phyloP scores from a whole-genome alignment of 179 eudicot species.

The Carnegiea gigantea region DNA sequence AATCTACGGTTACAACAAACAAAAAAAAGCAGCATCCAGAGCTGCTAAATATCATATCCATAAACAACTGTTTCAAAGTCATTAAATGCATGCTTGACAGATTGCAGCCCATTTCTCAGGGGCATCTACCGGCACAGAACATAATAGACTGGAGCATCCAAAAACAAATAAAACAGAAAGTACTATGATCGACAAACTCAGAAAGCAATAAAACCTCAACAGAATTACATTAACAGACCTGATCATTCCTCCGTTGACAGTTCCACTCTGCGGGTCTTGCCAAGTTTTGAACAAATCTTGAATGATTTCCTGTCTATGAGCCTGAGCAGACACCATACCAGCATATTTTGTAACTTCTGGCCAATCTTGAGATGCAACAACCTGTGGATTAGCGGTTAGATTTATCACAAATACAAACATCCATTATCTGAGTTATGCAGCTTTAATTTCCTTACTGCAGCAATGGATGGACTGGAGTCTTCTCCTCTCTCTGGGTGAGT shows the following conservation, averaged over 20 bases:
- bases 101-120: no score
- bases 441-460: conserved; percentile 59
- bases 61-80: not conserved
- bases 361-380: conserved; percentile 97
- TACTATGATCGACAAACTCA: no score
- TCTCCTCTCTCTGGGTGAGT: conserved; percentile 90
- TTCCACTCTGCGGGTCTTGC: conserved; percentile 69
- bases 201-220: not conserved
- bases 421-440: not conserved
- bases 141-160: not conserved
- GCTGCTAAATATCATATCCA: no score
- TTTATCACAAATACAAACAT: not conserved
- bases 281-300: conserved; percentile 78
- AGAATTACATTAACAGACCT: conserved; percentile 41
- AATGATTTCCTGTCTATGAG: conserved; percentile 87
- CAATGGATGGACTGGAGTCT: conserved; percentile 89
- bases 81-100: not conserved
- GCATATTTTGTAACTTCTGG: conserved; percentile 97
- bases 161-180: not conserved
- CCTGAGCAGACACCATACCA: conserved; percentile 89
- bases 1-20: no score
- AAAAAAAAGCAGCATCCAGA: no score
- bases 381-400: conserved; percentile 42
- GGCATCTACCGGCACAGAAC: no score
- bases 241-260: conserved; percentile 80